Base-by-base conservation (phyloP, 495 filamentous ascomycete species). In the Aspergillus bertholletiae region DNA sequence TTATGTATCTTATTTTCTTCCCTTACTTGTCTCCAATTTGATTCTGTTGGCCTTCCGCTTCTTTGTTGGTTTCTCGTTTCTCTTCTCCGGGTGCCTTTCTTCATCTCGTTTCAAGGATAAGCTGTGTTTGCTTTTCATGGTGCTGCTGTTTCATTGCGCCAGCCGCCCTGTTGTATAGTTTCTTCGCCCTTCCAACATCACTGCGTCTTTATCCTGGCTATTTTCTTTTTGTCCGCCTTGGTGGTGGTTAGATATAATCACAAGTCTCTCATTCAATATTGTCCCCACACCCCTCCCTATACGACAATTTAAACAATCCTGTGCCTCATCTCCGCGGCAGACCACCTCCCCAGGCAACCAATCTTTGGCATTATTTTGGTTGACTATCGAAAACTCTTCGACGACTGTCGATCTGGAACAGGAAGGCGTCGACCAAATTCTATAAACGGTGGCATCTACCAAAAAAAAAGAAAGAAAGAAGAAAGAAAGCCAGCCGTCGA, bases 1-100 rank as follows among this genome's bases (percentile, higher is more conserved):
- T 56, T 54, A 60, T 58, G 55, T 64, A 58, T 52, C 57, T 26
- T 35, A 49, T 39, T n/a, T n/a, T n/a, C 13, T 56, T 50, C 61
- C 61, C 57, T 58, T 58, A 54, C 55, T 37, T 60, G 39, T 41
- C 54, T 50, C 46, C 47, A 39, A 23, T 23, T 37, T 49, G 26
- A 11, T 22, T 7, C 21, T n/a, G 15, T 23, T 17, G 7, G 11
- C 41, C 34, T 39, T 20, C 27, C 27, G 40, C 24, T 32, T 40
- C 18, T 51, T 24, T 27, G 26, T 49, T 23, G 52, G 32, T 26
- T 24, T 7, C 32, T 40, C 34, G 12, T 26, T 23, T 26, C 41
- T 41, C 21, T 51, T 41, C 21, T 41, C 39, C 34, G 35, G 40
- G 37, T 41, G 41, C 46, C 46, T 48, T 34, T 27, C 22, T 47